Conservation (phyloP, 495 filamentous ascomycete genomes). For the Hypoxylon subgilvum region DNA sequence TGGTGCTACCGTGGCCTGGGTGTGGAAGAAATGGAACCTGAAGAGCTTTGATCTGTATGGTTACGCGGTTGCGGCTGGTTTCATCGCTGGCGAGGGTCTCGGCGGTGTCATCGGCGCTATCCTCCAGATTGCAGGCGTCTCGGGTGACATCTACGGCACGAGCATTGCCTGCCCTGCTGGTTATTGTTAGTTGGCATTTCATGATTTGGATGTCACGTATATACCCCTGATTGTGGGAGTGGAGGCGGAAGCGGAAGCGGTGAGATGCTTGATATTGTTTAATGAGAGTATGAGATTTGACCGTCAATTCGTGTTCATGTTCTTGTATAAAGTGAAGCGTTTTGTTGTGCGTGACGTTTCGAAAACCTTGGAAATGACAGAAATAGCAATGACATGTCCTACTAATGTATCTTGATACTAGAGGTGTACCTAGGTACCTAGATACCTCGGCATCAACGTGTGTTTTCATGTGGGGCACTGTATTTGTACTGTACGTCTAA, state of each 20-base stretch:
- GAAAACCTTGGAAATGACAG: no score
- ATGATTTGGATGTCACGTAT: conserved; percentile 3
- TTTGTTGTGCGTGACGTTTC: no score
- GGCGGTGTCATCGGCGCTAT: conserved; percentile 67
- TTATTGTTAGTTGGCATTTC: conserved; percentile 19
- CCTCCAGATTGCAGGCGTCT: conserved; percentile 60
- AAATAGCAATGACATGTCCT: no score
- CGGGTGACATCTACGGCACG: conserved; percentile 54
- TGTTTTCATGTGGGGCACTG: no score
- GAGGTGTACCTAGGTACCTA: no score
- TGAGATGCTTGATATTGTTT: not conserved
- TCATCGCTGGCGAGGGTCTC: conserved; percentile 72
- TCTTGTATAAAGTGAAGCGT: not conserved
- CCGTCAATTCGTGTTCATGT: no score
- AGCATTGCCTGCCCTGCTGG: conserved; percentile 56
- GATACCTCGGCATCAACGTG: no score
- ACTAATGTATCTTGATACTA: no score
- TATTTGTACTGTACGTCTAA: conserved; percentile 25
- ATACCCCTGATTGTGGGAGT: conserved; percentile 17
- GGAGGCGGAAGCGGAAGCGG: not conserved
- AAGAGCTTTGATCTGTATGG: conserved; percentile 64
- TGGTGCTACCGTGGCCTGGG: conserved; percentile 60
- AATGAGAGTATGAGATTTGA: conserved; percentile 6
- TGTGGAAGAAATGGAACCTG: conserved; percentile 65
- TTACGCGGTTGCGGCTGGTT: conserved; percentile 70